Conservation (phyloP, 2,329 filamentous ascomycete genomes). For the Phialophora tarda region DNA sequence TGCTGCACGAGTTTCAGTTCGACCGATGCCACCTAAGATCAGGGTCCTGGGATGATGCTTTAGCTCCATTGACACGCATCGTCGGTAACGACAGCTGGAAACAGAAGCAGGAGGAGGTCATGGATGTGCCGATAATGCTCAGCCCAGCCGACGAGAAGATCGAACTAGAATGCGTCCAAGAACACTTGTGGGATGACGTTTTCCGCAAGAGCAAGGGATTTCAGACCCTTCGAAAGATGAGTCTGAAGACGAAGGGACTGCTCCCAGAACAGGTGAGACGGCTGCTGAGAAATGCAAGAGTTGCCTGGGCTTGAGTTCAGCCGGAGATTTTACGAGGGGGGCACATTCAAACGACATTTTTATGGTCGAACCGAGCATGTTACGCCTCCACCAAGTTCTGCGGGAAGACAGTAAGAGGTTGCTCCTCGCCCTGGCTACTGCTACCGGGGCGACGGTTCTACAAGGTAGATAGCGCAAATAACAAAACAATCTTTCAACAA, state of each 20-base stretch:
- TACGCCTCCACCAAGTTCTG: neutral
- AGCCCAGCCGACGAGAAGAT: constrained; percentile 42
- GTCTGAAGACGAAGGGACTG: constrained; percentile 33
- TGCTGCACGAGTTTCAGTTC: constrained; percentile 78
- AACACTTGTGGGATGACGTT: constrained; percentile 40
- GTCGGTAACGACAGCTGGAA: constrained; percentile 47
- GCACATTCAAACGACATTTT: neutral
- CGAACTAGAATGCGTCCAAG: constrained; percentile 39
- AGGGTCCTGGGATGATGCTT: constrained; percentile 80
- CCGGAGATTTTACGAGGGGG: neutral
- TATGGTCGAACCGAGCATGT: neutral
- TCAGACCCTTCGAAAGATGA: constrained; percentile 32
- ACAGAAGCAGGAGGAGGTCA: constrained; percentile 46
- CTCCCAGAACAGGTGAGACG: constrained; percentile 35
- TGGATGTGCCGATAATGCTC: constrained; percentile 49
- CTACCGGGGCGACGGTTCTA: constrained; percentile 22
- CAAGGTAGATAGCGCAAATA: neutral
- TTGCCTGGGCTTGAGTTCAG: constrained; percentile 31
- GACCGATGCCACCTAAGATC: constrained; percentile 73
- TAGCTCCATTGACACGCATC: constrained; percentile 68
- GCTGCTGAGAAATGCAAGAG: constrained; percentile 32
- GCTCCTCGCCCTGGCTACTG: constrained; percentile 33
- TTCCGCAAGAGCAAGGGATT: constrained; percentile 31
- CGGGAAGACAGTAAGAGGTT: neutral
- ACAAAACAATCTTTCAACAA: constrained; percentile 7